phyloP scores from a whole-genome alignment of 2,329 filamentous ascomycete species.

The Diaporthe vexans region DNA sequence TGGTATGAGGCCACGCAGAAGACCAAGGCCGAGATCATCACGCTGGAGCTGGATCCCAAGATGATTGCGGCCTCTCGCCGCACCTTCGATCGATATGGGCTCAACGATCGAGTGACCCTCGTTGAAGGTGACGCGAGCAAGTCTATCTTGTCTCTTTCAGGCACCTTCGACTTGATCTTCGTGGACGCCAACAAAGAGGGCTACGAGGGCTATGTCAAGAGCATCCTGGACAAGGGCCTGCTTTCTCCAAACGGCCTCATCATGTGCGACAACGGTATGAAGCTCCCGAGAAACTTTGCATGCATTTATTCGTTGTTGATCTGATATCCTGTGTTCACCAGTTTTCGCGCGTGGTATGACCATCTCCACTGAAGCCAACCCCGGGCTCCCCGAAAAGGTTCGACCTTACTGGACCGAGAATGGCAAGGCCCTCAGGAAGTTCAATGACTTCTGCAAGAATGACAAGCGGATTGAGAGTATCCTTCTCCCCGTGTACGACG shows the following conservation, averaged over 20 bases:
- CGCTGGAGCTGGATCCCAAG: conserved; percentile 35
- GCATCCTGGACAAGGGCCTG: conserved; percentile 43
- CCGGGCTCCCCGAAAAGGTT: neutral
- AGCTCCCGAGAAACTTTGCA: too few species aligned
- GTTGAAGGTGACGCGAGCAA: too few species aligned
- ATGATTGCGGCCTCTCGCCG: conserved; percentile 1
- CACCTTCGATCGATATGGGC: neutral
- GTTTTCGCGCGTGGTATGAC: conserved; percentile 12
- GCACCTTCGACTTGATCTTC: too few species aligned
- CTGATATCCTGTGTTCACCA: neutral
- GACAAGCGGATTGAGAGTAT: too few species aligned
- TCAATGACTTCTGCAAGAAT: neutral
- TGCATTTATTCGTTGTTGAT: too few species aligned
- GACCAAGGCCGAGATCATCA: conserved; percentile 44
- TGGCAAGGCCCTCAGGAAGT: neutral
- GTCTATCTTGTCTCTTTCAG: too few species aligned
- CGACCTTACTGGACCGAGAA: conserved; percentile 6
- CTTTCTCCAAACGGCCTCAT: neutral
- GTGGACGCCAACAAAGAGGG: neutral
- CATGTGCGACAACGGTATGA: conserved; percentile 12
- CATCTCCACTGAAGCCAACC: conserved; percentile 3
- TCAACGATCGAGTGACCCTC: neutral
- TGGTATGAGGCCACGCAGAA: conserved; percentile 50
- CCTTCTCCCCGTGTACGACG: too few species aligned
- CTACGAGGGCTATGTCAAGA: conserved; percentile 43